A percentile compares a stretch with the other conserved stretches of the same genome.
phyloP scores from a whole-genome alignment of 2,329 filamentous ascomycete species.

The Hymenoscyphus fraxineus region DNA sequence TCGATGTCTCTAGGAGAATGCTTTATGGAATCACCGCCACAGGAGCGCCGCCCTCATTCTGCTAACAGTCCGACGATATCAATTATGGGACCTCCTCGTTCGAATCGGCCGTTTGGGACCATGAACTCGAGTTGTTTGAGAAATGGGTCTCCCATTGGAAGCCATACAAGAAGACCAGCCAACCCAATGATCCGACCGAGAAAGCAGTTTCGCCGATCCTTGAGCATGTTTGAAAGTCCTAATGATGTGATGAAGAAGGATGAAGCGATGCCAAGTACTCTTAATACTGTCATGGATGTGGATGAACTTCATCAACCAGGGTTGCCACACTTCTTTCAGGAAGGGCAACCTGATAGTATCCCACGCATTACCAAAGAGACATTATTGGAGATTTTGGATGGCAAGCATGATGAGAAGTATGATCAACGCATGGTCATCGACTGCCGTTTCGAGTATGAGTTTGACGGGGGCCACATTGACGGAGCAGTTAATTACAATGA shows the following conservation, averaged over 20 bases:
- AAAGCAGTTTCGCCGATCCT: slow-evolving; percentile 84
- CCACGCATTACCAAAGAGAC: slow-evolving; percentile 82
- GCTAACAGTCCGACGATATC: slow-evolving; percentile 55
- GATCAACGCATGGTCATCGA: slow-evolving; percentile 85
- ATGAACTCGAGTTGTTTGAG: slow-evolving; percentile 53
- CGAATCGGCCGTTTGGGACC: slow-evolving; percentile 62
- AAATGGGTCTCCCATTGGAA: slow-evolving; percentile 71
- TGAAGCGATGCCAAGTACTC: slow-evolving; percentile 49
- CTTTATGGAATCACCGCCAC: slow-evolving; percentile 73
- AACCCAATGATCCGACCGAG: slow-evolving; percentile 72
- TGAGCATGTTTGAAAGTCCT: slow-evolving; percentile 97
- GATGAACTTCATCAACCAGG: slow-evolving; percentile 70
- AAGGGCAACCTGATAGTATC: slow-evolving; percentile 78
- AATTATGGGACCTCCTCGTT: slow-evolving; percentile 56
- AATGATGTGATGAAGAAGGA: slow-evolving; percentile 83
- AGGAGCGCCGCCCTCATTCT: slow-evolving; percentile 60
- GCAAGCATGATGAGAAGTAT: slow-evolving; percentile 72
- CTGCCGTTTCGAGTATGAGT: slow-evolving; percentile 98
- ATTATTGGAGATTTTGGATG: slow-evolving; percentile 82
- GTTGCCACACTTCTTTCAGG: slow-evolving; percentile 79
- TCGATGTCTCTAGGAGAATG: slow-evolving; percentile 73
- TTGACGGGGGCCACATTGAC: slow-evolving; percentile 91
- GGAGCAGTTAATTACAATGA: slow-evolving; percentile 95
- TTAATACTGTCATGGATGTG: slow-evolving; percentile 78
- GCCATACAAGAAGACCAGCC: slow-evolving; percentile 67